These are phyloP conservation scores for Pseudogymnoascus sp. DNA, from an alignment of 2,329 filamentous ascomycete genomes.

Conservation along the genomic window DNA sequence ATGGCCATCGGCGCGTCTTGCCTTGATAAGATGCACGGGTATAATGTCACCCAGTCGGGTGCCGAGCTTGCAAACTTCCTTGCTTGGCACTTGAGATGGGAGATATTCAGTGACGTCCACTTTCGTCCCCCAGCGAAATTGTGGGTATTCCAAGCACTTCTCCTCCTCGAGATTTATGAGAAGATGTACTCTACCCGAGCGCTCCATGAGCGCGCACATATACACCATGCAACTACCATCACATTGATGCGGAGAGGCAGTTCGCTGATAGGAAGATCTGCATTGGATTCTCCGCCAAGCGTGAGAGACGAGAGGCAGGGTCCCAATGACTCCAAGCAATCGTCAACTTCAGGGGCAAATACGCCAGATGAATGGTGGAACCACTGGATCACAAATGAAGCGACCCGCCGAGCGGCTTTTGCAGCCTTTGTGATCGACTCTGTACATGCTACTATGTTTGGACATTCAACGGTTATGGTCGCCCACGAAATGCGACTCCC, in stretches of 20 bases:
- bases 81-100: slow-evolving; percentile 90
- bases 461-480: slow-evolving; percentile 94
- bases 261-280: slow-evolving; percentile 79
- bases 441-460: slow-evolving; percentile 96
- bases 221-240: slow-evolving; percentile 92
- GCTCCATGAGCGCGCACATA: slow-evolving; percentile 89
- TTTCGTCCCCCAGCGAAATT: slow-evolving; percentile 89
- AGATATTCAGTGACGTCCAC: slow-evolving; percentile 85
- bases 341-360: slow-evolving; percentile 57
- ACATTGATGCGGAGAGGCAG: slow-evolving; percentile 92
- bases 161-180: slow-evolving; percentile 88
- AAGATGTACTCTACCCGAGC: slow-evolving; percentile 95
- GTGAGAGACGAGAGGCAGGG: slow-evolving; percentile 41
- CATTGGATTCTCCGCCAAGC: slow-evolving; percentile 76
- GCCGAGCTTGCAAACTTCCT: slow-evolving; percentile 82
- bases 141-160: slow-evolving; percentile 89
- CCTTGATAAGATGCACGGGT: slow-evolving; percentile 73
- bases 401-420: slow-evolving; percentile 83
- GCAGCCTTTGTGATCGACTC: slow-evolving; percentile 93
- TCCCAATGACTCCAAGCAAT: slow-evolving; percentile 50
- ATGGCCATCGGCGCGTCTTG: slow-evolving; percentile 91
- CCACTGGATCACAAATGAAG: slow-evolving; percentile 90
- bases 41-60: slow-evolving; percentile 66
- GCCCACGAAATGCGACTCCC: slow-evolving; percentile 90
- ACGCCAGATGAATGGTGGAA: slow-evolving; percentile 90